Conservation (phyloP, 75 land plant genomes). For the Isoetes taiwanensis region DNA sequence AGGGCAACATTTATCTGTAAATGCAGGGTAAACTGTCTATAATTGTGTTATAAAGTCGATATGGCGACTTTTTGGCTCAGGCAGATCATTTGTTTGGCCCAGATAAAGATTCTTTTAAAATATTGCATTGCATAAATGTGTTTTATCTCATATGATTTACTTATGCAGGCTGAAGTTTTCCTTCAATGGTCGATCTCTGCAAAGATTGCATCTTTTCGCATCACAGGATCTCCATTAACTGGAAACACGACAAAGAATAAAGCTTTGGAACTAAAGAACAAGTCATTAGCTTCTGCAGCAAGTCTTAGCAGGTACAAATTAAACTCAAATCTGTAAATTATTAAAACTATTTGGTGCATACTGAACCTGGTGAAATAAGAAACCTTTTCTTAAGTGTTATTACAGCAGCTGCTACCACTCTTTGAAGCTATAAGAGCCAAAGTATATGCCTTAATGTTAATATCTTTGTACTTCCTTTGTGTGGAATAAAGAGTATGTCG, state of each 20-base stretch:
- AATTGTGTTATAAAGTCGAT: neutral
- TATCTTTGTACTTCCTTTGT: neutral
- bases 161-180: conserved; percentile 12
- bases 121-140: neutral
- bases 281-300: conserved; percentile 10
- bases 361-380: neutral
- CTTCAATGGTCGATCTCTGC: conserved; percentile 1
- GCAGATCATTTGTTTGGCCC: too few relatives aligned
- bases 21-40: neutral
- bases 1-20: neutral
- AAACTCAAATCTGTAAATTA: neutral
- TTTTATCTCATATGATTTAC: neutral
- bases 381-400: too few relatives aligned
- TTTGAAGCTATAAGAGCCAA: too few relatives aligned
- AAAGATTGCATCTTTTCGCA: neutral
- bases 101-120: neutral
- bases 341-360: neutral
- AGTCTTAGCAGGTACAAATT: conserved; percentile 7
- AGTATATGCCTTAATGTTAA: neutral
- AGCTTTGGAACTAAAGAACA: conserved; percentile 9
- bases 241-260: conserved; percentile 8
- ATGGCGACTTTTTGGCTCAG: neutral
- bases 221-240: conserved; percentile 11
- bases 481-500: too few relatives aligned
- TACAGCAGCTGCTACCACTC: too few relatives aligned